A percentile compares a stretch with the other conserved stretches of the same genome.
phyloP scores from a whole-genome alignment of 495 filamentous ascomycete species.

The Platismatia glauca region DNA sequence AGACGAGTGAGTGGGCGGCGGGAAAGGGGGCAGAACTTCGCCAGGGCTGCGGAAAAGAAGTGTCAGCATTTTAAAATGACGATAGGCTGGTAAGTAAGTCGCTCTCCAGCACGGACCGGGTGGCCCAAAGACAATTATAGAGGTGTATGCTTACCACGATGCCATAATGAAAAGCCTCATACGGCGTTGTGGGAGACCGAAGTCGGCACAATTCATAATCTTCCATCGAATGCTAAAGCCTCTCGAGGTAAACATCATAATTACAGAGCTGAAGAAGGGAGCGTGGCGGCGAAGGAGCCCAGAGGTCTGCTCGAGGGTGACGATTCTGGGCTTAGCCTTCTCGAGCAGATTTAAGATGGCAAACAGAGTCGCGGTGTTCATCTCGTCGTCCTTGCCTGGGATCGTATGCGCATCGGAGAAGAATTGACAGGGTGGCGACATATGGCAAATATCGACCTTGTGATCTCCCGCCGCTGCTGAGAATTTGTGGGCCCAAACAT shows the following conservation, averaged over 20 bases:
- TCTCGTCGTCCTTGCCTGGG: slow-evolving; percentile 56
- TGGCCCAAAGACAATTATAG: background rate
- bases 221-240: slow-evolving; percentile 63
- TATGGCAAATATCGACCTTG: slow-evolving; percentile 62
- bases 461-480: slow-evolving; percentile 25
- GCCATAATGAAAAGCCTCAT: slow-evolving; percentile 69
- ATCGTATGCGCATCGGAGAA: slow-evolving; percentile 72
- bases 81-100: background rate
- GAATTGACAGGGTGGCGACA: slow-evolving; percentile 77
- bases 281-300: slow-evolving; percentile 48
- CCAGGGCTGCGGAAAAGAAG: slow-evolving; percentile 49
- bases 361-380: slow-evolving; percentile 63
- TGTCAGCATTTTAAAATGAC: slow-evolving; percentile 12
- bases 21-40: slow-evolving; percentile 62
- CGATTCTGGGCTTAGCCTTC: slow-evolving; percentile 54
- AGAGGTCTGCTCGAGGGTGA: slow-evolving; percentile 79
- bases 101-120: background rate
- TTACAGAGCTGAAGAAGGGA: slow-evolving; percentile 47
- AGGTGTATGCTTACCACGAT: slow-evolving; percentile 51
- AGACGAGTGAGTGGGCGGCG: slow-evolving; percentile 54
- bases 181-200: slow-evolving; percentile 54
- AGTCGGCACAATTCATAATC: slow-evolving; percentile 43
- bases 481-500: slow-evolving; percentile 43
- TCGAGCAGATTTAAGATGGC: slow-evolving; percentile 50
- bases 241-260: slow-evolving; percentile 53